phyloP scores from a whole-genome alignment of 495 filamentous ascomycete genomes.

The Ramalina peruviana region DNA sequence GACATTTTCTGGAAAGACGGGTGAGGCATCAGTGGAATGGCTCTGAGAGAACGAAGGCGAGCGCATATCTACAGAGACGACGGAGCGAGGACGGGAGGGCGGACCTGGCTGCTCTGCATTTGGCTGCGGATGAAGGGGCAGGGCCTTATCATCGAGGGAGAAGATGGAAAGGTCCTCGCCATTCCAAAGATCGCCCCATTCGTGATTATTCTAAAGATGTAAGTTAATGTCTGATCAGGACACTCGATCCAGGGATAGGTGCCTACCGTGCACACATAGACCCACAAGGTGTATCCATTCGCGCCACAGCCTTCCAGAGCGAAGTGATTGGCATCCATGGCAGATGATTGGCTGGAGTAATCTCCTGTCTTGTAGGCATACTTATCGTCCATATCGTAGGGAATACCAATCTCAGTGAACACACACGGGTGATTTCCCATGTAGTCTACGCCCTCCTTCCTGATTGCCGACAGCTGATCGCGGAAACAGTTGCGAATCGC shows the following conservation, averaged over 20 bases:
- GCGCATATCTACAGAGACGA: slow-evolving; percentile 30
- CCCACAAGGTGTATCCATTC: slow-evolving; percentile 81
- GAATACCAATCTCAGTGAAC: slow-evolving; percentile 92
- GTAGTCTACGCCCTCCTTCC: slow-evolving; percentile 75
- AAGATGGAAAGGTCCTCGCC: slow-evolving; percentile 91
- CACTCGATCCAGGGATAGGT: background rate
- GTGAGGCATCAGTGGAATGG: slow-evolving; percentile 38
- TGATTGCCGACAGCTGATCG: slow-evolving; percentile 79
- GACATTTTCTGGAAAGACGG: slow-evolving; percentile 55
- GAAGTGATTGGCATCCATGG: slow-evolving; percentile 95
- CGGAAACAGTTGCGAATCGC: slow-evolving; percentile 90
- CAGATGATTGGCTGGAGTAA: slow-evolving; percentile 81
- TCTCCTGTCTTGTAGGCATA: slow-evolving; percentile 93
- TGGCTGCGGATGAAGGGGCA: slow-evolving; percentile 36
- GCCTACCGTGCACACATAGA: slow-evolving; percentile 60
- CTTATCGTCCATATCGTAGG: slow-evolving; percentile 97
- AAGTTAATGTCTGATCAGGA: slow-evolving; percentile 3
- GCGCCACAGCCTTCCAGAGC: slow-evolving; percentile 68
- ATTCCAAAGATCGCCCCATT: slow-evolving; percentile 92
- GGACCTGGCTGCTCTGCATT: slow-evolving; percentile 13
- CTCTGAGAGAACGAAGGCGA: slow-evolving; percentile 47
- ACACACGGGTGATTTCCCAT: slow-evolving; percentile 85
- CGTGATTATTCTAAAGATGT: slow-evolving; percentile 55
- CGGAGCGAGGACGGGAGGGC: slow-evolving; percentile 19
- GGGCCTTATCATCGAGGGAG: slow-evolving; percentile 63